A percentile compares a stretch with the other conserved stretches of the same genome.
Evolutionary conservation across 306 rosid genomes (phyloP).

Genomic region (Cucumis melo): DNA sequence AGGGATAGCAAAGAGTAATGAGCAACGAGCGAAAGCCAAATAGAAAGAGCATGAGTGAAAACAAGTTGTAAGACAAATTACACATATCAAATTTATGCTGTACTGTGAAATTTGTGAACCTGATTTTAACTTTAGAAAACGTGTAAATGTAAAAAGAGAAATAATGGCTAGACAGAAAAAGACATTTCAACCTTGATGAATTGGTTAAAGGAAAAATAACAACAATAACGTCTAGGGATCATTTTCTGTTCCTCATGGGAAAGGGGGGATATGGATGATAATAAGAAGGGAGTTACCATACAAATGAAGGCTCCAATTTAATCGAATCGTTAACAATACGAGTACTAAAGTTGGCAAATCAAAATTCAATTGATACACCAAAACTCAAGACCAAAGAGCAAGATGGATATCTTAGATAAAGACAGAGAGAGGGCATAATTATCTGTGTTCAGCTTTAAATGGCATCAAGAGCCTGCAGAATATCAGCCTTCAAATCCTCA

Average conservation of each 20-base stretch:
- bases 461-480: slow-evolving; percentile 54
- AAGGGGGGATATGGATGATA: not conserved
- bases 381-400: not conserved
- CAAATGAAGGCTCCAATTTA: not conserved
- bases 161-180: no score
- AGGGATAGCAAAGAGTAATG: no score
- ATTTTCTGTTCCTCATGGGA: not conserved
- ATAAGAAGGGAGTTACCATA: not conserved
- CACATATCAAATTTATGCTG: no score
- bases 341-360: not conserved
- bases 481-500: slow-evolving; percentile 52
- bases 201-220: not conserved
- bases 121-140: no score
- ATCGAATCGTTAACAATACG: not conserved
- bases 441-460: slow-evolving; percentile 18
- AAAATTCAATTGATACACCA: not conserved
- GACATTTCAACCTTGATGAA: not conserved
- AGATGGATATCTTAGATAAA: not conserved
- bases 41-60: no score
- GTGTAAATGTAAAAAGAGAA: no score
- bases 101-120: no score
- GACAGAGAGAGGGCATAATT: not conserved
- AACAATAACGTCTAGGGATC: not conserved
- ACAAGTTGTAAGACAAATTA: no score
- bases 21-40: no score